Evolutionary conservation across 2,329 filamentous ascomycete species (phyloP).

Genomic region (Sordariomycetes sp.): DNA sequence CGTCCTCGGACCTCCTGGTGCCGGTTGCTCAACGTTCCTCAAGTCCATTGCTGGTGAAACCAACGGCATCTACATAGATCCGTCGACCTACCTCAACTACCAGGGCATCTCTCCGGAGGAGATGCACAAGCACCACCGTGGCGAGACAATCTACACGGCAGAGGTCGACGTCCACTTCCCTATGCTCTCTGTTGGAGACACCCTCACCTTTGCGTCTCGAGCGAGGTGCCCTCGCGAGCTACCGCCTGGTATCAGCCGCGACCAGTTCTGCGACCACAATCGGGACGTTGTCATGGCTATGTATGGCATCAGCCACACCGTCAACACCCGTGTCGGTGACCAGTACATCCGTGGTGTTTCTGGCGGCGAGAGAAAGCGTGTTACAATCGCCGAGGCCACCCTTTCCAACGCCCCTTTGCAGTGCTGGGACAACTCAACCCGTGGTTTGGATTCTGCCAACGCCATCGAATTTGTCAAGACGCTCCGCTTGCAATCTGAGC

Average conservation of each 20-base stretch:
- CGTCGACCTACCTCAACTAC: slow-evolving; percentile 53
- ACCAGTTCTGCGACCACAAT: slow-evolving; percentile 35
- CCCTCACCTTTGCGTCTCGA: slow-evolving; percentile 50
- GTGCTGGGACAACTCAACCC: slow-evolving; percentile 37
- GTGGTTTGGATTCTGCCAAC: slow-evolving; percentile 43
- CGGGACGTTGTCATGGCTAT: slow-evolving; percentile 45
- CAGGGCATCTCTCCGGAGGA: slow-evolving; percentile 47
- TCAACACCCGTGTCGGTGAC: slow-evolving; percentile 43
- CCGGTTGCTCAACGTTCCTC: slow-evolving; percentile 59
- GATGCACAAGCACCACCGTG: slow-evolving; percentile 45
- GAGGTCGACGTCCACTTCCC: slow-evolving; percentile 57
- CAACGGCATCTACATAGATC: slow-evolving; percentile 51
- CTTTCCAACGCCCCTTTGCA: slow-evolving; percentile 15
- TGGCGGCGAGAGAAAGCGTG: slow-evolving; percentile 37
- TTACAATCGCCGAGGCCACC: slow-evolving; percentile 19
- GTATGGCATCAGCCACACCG: slow-evolving; percentile 44
- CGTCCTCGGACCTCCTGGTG: slow-evolving; percentile 43
- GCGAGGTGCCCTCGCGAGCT: slow-evolving; percentile 38
- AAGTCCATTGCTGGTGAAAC: slow-evolving; percentile 50
- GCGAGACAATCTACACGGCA: slow-evolving; percentile 58
- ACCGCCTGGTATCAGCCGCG: slow-evolving; percentile 31
- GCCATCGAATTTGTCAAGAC: slow-evolving; percentile 46
- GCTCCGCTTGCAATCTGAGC: slow-evolving; percentile 36
- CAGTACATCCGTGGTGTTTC: slow-evolving; percentile 44
- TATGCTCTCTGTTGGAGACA: slow-evolving; percentile 49